Evolutionary conservation across 2,329 filamentous ascomycete species (phyloP).

Genomic region (Pleomassaria siparia): DNA sequence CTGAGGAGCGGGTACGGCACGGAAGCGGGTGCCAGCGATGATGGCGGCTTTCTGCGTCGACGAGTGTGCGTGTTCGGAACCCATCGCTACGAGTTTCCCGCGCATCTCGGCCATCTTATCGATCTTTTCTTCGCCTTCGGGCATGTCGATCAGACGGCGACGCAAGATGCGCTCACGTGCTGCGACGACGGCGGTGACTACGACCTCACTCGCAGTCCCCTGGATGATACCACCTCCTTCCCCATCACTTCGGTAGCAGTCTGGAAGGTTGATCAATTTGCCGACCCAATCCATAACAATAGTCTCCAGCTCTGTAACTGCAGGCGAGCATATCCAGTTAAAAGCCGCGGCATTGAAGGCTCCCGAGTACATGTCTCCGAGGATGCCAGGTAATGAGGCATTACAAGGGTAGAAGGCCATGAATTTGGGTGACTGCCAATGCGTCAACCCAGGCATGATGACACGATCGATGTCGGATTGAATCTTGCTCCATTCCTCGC

Average conservation of each 20-base stretch:
- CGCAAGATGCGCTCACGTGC: conserved; percentile 70
- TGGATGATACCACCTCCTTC: conserved; percentile 92
- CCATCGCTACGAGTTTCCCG: conserved; percentile 75
- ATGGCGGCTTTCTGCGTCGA: conserved; percentile 84
- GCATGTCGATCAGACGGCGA: conserved; percentile 29
- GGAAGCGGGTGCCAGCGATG: conserved; percentile 82
- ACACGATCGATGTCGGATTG: conserved; percentile 80
- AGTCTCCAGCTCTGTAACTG: conserved; percentile 90
- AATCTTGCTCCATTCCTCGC: conserved; percentile 76
- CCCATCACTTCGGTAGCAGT: conserved; percentile 71
- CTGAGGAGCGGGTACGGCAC: conserved; percentile 64
- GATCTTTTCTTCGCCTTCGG: conserved; percentile 37
- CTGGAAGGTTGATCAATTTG: conserved; percentile 71
- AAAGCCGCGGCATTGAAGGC: conserved; percentile 89
- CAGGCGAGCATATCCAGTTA: conserved; percentile 95
- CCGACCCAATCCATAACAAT: conserved; percentile 91
- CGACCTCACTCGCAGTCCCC: conserved; percentile 83
- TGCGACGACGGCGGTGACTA: conserved; percentile 83
- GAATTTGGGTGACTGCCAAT: conserved; percentile 91
- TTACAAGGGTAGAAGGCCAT: conserved; percentile 93
- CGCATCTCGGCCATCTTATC: conserved; percentile 68
- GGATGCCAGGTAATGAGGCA: conserved; percentile 78
- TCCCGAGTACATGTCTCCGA: conserved; percentile 89
- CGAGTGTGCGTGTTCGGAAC: conserved; percentile 77
- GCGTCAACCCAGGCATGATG: conserved; percentile 89